Evolutionary conservation across 495 filamentous ascomycete genomes (phyloP).

Genomic region (Penicillium antarcticum): DNA sequence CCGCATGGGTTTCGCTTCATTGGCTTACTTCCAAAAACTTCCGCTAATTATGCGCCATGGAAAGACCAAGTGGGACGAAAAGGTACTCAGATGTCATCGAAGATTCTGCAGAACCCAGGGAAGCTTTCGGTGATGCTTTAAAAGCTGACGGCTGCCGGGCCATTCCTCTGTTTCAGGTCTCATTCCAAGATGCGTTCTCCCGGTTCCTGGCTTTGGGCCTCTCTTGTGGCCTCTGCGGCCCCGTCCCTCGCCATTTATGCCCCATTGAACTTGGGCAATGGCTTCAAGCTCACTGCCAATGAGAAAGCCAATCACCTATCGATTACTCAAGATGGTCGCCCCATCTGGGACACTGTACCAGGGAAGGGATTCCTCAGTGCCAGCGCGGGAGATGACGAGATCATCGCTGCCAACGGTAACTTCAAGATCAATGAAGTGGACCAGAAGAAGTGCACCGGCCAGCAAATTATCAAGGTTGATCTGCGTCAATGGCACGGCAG

Average conservation of each 20-base stretch:
- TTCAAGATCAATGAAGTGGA: slow-evolving; percentile 25
- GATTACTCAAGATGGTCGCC: slow-evolving; percentile 1
- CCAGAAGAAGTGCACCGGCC: slow-evolving; percentile 16
- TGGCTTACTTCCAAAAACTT: not conserved
- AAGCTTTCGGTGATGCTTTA: not conserved
- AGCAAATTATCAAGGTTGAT: slow-evolving; percentile 9
- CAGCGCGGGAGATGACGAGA: slow-evolving; percentile 14
- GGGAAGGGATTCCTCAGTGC: slow-evolving; percentile 17
- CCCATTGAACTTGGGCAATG: slow-evolving; percentile 15
- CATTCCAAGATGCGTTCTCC: slow-evolving; percentile 14
- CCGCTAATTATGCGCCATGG: not conserved
- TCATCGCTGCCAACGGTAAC: slow-evolving; percentile 19
- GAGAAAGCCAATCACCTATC: slow-evolving; percentile 10
- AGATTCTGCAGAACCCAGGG: not conserved
- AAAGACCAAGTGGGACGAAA: not conserved
- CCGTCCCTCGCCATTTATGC: slow-evolving; percentile 10
- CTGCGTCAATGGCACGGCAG: slow-evolving; percentile 6
- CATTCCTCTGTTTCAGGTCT: not conserved
- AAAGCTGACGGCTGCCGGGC: not conserved
- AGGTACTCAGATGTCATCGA: not conserved
- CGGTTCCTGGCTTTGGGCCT: slow-evolving; percentile 14
- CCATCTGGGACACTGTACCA: slow-evolving; percentile 22
- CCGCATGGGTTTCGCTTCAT: not conserved
- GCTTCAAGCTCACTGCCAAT: slow-evolving; percentile 12
- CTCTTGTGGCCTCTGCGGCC: slow-evolving; percentile 5